Evolutionary conservation across 495 filamentous ascomycete genomes (phyloP).

Genomic region (Penicillium lagena): DNA sequence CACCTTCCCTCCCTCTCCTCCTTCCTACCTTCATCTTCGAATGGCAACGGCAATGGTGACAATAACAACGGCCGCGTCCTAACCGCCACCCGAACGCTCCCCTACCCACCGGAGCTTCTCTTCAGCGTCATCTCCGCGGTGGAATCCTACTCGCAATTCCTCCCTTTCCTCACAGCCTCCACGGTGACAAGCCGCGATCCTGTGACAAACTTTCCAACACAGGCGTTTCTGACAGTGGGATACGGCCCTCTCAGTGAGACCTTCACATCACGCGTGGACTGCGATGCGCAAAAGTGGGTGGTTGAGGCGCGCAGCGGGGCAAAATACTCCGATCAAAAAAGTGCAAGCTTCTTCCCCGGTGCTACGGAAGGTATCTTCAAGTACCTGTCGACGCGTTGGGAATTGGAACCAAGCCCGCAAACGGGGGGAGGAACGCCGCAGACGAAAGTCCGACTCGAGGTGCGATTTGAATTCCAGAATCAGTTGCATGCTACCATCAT

Average conservation of each 20-base stretch:
- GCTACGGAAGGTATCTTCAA: constrained; percentile 58
- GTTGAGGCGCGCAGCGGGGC: constrained; percentile 76
- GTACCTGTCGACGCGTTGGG: constrained; percentile 74
- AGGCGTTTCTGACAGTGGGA: constrained; percentile 75
- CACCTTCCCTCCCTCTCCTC: constrained; percentile 29
- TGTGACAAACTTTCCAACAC: constrained; percentile 54
- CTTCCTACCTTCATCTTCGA: constrained; percentile 18
- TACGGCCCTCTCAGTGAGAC: constrained; percentile 76
- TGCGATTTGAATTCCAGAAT: constrained; percentile 79
- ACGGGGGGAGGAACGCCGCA: constrained; percentile 13
- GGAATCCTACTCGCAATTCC: constrained; percentile 70
- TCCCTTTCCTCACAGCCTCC: constrained; percentile 75
- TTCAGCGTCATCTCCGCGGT: constrained; percentile 83
- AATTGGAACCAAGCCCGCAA: constrained; percentile 36
- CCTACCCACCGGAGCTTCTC: constrained; percentile 62
- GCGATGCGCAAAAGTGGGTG: constrained; percentile 48
- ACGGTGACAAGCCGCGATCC: constrained; percentile 59
- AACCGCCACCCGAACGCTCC: constrained; percentile 69
- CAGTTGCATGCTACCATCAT: constrained; percentile 76
- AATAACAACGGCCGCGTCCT: constrained; percentile 44
- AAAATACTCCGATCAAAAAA: no score
- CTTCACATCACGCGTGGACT: constrained; percentile 71
- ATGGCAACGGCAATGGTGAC: constrained; percentile 12
- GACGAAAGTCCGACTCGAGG: constrained; percentile 67
- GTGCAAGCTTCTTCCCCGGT: constrained; percentile 25